Base-by-base conservation (phyloP, 2,329 filamentous ascomycete species). In the Pseudocercospora pini-densiflorae region DNA sequence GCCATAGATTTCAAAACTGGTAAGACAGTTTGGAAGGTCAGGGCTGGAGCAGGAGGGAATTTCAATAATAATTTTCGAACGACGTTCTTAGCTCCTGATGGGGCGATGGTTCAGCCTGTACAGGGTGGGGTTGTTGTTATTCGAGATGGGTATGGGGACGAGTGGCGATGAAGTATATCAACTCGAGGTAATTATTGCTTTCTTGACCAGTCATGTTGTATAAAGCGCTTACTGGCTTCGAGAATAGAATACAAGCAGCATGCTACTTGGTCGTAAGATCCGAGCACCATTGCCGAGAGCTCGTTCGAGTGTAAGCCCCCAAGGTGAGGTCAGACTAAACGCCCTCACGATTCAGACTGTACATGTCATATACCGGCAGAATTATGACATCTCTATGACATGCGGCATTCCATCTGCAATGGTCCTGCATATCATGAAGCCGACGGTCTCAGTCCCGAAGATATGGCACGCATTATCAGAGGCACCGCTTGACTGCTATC, bases 31-130 rank as follows among this genome's bases (percentile, higher is more conserved):
- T 58, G 54, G 54, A 58, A 58, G 16, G 54, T 24, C 5, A 31
- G 54, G 23, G 21, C 54, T 8, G 54, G 54, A 1, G 54, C 54
- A 1, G 54, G 54, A 3, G 33, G 29, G 24, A 21, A 16, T 14
- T 58, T 33, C 33, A 58, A 36, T n/a, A 58, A 58, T 33, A 58
- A 58, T 33, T 36, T 33, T 36, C 5, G 12, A 14, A 58, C 54
- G 23, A 40, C 54, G 1, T 58, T 58, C 40, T 6, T 58, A 7
- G 21, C 24, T 36, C 29, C 54, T 16, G 29, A 58, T 19, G 54
- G 24, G 16, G 16, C 5, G 4, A 40, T 58, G 14, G 16, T 31
- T 36, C 54, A 58, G 29, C 24, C 29, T 16, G 54, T 58, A 5
- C 16, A 33, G 16, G 27, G 21, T 36, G 54, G 54, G 6, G 54